A percentile compares a stretch with the other conserved stretches of the same genome.
Conservation (phyloP, 768 basidiomycete genomes). For the Gloeophyllum trabeum region DNA sequence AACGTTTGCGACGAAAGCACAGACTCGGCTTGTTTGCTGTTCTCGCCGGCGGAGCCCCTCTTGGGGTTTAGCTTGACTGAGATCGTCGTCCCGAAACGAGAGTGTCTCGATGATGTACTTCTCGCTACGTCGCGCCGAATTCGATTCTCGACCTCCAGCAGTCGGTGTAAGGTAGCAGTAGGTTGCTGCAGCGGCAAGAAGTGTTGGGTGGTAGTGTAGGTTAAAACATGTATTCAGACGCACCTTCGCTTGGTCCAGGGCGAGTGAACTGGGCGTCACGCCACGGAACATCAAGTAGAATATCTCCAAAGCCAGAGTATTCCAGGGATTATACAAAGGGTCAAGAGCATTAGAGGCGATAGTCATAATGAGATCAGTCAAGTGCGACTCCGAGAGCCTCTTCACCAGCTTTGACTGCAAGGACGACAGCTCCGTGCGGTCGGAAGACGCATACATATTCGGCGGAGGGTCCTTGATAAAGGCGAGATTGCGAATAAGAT, state of each 20-base stretch:
- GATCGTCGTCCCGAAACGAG: constrained; percentile 94
- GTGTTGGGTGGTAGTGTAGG: constrained; percentile 3
- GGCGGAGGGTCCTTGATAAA: constrained; percentile 83
- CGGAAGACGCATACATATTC: constrained; percentile 60
- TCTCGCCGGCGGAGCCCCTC: constrained; percentile 20
- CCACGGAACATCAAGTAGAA: constrained; percentile 85
- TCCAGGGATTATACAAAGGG: constrained; percentile 75
- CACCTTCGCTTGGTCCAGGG: constrained; percentile 57
- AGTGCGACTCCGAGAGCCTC: constrained; percentile 58
- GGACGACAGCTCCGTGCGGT: constrained; percentile 67
- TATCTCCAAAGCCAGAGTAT: constrained; percentile 87
- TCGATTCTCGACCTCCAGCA: constrained; percentile 70
- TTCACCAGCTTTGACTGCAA: constrained; percentile 73
- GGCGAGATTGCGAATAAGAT: constrained; percentile 87
- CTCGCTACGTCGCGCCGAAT: constrained; percentile 43
- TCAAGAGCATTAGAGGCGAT: constrained; percentile 75
- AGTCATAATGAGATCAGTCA: constrained; percentile 71
- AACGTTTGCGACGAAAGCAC: constrained; percentile 35
- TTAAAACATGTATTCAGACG: constrained; percentile 7
- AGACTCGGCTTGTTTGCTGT: constrained; percentile 13
- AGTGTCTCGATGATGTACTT: constrained; percentile 68
- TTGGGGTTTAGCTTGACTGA: constrained; percentile 60
- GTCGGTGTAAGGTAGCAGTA: constrained; percentile 51
- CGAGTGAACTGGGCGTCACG: constrained; percentile 49
- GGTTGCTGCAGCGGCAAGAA: constrained; percentile 59